Evolutionary conservation across 2,329 filamentous ascomycete genomes (phyloP), one percentile per base, ranked within the genome.

Genomic region (Xylariaceae sp.): DNA sequence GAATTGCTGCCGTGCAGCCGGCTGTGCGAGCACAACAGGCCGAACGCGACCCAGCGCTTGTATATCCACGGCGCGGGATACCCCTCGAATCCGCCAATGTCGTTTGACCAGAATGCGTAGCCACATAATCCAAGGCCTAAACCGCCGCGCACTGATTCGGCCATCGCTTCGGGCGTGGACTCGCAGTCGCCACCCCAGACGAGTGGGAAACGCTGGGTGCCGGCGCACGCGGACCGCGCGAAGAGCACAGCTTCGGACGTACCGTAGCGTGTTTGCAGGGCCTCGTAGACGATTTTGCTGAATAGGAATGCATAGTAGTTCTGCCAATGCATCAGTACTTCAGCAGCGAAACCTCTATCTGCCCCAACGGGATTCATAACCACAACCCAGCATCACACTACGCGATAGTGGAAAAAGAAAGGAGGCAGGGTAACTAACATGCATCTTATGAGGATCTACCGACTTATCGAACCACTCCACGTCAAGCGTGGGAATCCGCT

Each of bases 41-140:
- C 86, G 68, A 89, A 88, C n/a, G 85, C 85, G 5, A 89, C 85
- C 86, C 86, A 89, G 46, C 86, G 81, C 72, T 89, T 89, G 71
- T 89, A 89, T 62, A 89, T 80, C 73, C 82, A 84, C 0, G 81
- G 83, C 2, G 76, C 78, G 3, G 86, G 86, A 3, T 71, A 78
- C 2, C 86, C 86, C 65, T 89, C 86, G 61, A 89, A 88, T 0
- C 85, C 85, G 46, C 85, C 85, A 61, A 88, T 88, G 64, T 88
- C 85, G 58, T 81, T 83, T 32, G 81, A 83, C 84, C 85, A 88
- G 70, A 83, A 87, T 12, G 80, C 78, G 67, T 83, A 87, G 2
- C 84, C 84, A 42, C 78, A 82, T 1, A 88, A 71, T 13, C 83
- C 81, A 41, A 87, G 76, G 8, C 79, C 80, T 1, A 88, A 70